Base-by-base conservation (phyloP, 192 early-diverging fungal species). In the Oehlia diaphana region DNA sequence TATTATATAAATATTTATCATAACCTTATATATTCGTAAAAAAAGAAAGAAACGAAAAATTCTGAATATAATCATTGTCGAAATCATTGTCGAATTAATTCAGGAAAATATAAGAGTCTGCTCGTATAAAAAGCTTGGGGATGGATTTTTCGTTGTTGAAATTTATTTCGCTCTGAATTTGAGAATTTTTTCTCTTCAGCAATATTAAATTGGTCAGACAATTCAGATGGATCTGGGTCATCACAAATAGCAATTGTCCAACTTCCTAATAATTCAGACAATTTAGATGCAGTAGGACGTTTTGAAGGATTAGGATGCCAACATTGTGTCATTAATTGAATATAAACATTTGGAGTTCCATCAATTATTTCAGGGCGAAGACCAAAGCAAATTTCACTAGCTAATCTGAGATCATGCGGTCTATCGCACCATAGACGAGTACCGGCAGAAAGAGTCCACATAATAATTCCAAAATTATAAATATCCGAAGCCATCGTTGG, bases 401-500 rank as follows among this genome's bases (percentile, higher is more conserved):
- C 35, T 8, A 86, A 70, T 6, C 50, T 10, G 3, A 80, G 67
- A 33, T 82, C 84, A 26, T 79, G 68, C 9, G 82, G 50, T 28
- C 79, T 79, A 12, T 80, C 53, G 28, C 23, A 68, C 65, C 82
- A 83, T 2, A 83, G 86, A 37, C 79, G 79, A 7, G 75, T 58
- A 19, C 86, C 82, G 1, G 80, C 78, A 3, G 86, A 80, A 9
- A 87, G 79, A 39, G 83, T 79, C 83, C 83, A 87, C 79, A 87
- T 83, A 14, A 87, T 81, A 21, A 87, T 80, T 3, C 86, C 83
- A 0, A 87, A 78, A 83, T 79, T 81, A 79, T 85, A 87, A 21
- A 87, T 80, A 58, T 87, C 84, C 19, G 62, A 42, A 10, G 63
- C 75, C 37, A 42, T 61, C 6, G 63, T 66, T 21, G 6, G 26